Conservation (phyloP, 2,329 filamentous ascomycete genomes). For the Fusarium brevicatenulatum region DNA sequence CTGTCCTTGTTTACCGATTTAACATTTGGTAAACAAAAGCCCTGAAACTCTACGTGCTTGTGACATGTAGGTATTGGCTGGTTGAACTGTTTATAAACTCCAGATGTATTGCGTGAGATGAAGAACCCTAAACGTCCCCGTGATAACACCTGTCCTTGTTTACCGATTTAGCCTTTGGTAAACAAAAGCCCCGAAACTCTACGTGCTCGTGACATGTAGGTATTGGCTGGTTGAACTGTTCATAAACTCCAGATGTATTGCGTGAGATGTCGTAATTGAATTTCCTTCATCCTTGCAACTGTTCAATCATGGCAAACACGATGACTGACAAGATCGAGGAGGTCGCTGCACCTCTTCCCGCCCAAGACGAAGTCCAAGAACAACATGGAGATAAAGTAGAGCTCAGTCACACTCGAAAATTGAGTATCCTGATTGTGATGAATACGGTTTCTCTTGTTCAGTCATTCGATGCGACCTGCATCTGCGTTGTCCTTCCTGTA, state of each 20-base stretch:
- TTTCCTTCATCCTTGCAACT: not conserved
- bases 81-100: too few species aligned
- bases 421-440: constrained; percentile 36
- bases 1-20: too few species aligned
- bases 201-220: too few species aligned
- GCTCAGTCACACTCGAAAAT: constrained; percentile 6
- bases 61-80: too few species aligned
- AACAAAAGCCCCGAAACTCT: too few species aligned
- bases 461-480: constrained; percentile 45
- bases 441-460: constrained; percentile 37
- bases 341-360: not conserved
- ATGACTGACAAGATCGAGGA: not conserved
- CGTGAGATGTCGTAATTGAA: not conserved
- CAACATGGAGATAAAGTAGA: not conserved
- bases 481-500: constrained; percentile 45
- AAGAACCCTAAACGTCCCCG: too few species aligned
- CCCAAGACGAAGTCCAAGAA: not conserved
- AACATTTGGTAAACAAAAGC: too few species aligned
- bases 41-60: too few species aligned
- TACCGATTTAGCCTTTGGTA: too few species aligned
- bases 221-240: too few species aligned
- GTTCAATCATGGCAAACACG: not conserved
- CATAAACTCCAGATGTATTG: not conserved
- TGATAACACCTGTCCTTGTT: too few species aligned
- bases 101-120: not conserved